Percentiles rank a stretch among this genome's conserved stretches.
Evolutionary conservation across 2,329 filamentous ascomycete species (phyloP).

Genomic region (Mycogone perniciosa): DNA sequence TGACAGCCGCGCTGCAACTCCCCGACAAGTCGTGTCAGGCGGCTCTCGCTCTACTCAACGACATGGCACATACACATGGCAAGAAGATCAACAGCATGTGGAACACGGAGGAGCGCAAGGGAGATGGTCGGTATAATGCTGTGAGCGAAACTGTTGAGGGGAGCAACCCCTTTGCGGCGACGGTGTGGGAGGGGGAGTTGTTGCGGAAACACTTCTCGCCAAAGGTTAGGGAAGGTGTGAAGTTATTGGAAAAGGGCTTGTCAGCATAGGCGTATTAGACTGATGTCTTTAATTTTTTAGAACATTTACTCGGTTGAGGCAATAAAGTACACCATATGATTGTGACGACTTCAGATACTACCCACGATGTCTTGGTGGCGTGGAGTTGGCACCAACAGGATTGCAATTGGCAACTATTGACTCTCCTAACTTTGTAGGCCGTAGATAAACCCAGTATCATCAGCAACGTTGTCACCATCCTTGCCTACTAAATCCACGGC

Average conservation of each 20-base stretch:
- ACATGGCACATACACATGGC: constrained; percentile 74
- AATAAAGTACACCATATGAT: too few species aligned
- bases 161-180: constrained; percentile 84
- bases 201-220: constrained; percentile 81
- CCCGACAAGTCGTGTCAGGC: constrained; percentile 86
- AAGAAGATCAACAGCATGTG: constrained; percentile 80
- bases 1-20: constrained; percentile 73
- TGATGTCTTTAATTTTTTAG: neutral
- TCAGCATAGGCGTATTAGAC: constrained; percentile 20
- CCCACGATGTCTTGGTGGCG: too few species aligned
- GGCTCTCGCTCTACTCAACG: constrained; percentile 67
- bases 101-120: constrained; percentile 89
- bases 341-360: too few species aligned
- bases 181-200: constrained; percentile 90
- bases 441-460: too few species aligned
- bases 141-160: constrained; percentile 68
- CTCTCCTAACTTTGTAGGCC: too few species aligned
- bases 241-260: constrained; percentile 62
- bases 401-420: too few species aligned
- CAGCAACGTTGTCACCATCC: neutral
- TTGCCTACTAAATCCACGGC: neutral
- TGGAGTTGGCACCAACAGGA: too few species aligned
- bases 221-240: constrained; percentile 69
- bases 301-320: neutral
- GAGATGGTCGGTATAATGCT: constrained; percentile 80